Percentiles rank a stretch among this genome's conserved stretches.
Evolutionary conservation across 1,284 basidiomycete species (phyloP).

Genomic region (Thelephora terrestris): DNA sequence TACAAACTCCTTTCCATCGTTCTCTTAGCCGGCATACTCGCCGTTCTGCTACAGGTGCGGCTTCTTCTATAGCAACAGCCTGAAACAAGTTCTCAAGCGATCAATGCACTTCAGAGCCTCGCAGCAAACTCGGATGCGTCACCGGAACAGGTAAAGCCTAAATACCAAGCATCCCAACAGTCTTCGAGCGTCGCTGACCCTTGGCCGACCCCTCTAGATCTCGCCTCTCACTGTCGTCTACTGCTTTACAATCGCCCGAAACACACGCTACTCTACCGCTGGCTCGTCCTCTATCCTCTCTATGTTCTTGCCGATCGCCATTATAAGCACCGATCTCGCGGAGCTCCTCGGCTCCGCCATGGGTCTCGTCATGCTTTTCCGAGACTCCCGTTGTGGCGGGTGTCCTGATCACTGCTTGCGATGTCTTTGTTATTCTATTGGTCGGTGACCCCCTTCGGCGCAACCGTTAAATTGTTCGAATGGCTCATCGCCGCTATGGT

Average conservation of each 20-base stretch:
- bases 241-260: conserved; percentile 58
- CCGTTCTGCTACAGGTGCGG: conserved; percentile 64
- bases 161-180: not conserved
- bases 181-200: not conserved
- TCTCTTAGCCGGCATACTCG: conserved; percentile 76
- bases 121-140: conserved; percentile 57
- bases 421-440: conserved; percentile 72
- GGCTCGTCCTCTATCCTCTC: conserved; percentile 60
- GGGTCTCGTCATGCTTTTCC: conserved; percentile 75
- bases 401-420: conserved; percentile 75
- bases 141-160: conserved; percentile 47
- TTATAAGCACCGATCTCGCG: conserved; percentile 69
- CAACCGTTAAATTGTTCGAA: conserved; percentile 69
- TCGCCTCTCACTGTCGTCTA: conserved; percentile 67
- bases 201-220: conserved; percentile 30
- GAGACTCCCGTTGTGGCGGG: conserved; percentile 67
- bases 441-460: conserved; percentile 49
- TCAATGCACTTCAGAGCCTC: conserved; percentile 32
- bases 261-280: conserved; percentile 52
- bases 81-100: not conserved
- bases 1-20: conserved; percentile 85
- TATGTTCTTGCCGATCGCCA: conserved; percentile 68
- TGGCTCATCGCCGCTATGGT: conserved; percentile 53
- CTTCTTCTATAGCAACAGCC: not conserved
- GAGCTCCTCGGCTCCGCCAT: conserved; percentile 77